phyloP scores from a whole-genome alignment of 208 protist species.

The Herpetomonas samuelpessoai region DNA sequence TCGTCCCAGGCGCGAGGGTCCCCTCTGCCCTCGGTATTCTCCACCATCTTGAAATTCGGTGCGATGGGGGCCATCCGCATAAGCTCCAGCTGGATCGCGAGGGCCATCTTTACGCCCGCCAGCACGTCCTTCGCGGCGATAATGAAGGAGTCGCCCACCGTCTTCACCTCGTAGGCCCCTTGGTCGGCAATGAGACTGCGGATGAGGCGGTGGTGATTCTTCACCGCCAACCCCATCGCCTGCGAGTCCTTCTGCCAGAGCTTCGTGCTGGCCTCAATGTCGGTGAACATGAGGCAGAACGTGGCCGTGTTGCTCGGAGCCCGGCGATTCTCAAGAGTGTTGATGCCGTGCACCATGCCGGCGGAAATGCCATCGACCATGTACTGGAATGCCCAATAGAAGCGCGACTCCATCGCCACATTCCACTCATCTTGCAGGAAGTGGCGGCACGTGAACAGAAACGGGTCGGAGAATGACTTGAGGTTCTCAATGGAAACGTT shows the following conservation, averaged over 20 bases:
- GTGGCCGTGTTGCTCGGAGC: conserved; percentile 31
- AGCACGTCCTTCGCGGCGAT: conserved; percentile 67
- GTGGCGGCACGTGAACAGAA: conserved; percentile 65
- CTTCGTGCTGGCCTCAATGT: conserved; percentile 76
- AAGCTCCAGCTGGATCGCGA: conserved; percentile 70
- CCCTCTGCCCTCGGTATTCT: conserved; percentile 43
- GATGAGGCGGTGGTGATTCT: conserved; percentile 67
- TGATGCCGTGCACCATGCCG: conserved; percentile 44
- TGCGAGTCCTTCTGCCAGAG: conserved; percentile 69
- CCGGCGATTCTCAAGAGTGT: conserved; percentile 38
- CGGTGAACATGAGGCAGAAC: conserved; percentile 76
- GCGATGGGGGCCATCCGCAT: conserved; percentile 64
- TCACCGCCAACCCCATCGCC: conserved; percentile 57
- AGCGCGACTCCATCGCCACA: conserved; percentile 56
- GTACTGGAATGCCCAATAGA: conserved; percentile 42
- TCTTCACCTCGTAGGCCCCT: conserved; percentile 83
- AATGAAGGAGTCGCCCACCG: conserved; percentile 82
- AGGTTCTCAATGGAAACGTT: conserved; percentile 49
- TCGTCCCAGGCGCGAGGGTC: conserved; percentile 34
- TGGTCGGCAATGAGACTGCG: conserved; percentile 60
- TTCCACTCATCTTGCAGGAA: conserved; percentile 76
- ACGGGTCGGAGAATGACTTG: conserved; percentile 49
- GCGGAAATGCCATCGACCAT: conserved; percentile 45
- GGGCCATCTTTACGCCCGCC: conserved; percentile 62
- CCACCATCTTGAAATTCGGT: conserved; percentile 58